A percentile compares a stretch with the other conserved stretches of the same genome.
Conservation (phyloP, 2,329 filamentous ascomycete species). For the Pseudogymnoascus pannorum region DNA sequence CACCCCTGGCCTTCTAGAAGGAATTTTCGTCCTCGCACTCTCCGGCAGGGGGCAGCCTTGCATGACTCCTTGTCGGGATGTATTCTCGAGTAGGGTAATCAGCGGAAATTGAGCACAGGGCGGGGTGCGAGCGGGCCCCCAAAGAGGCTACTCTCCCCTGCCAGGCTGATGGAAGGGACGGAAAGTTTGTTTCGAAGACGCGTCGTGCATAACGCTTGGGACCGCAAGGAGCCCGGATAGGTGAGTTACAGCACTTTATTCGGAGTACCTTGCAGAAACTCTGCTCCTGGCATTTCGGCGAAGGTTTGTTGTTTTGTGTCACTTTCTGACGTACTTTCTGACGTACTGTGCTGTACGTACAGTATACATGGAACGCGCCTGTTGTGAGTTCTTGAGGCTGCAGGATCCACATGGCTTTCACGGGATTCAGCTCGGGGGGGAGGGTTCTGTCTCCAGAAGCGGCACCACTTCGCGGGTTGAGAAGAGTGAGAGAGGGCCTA, state of each 20-base stretch:
- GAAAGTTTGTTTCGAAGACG: slow-evolving; percentile 7
- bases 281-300: not conserved
- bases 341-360: no score
- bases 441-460: no score
- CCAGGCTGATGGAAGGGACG: not conserved
- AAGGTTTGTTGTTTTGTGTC: not conserved
- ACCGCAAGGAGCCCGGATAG: not conserved
- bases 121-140: not conserved
- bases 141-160: slow-evolving; percentile 2
- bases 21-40: not conserved
- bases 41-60: not conserved
- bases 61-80: not conserved
- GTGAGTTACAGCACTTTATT: not conserved
- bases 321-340: not conserved
- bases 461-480: no score
- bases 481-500: not conserved
- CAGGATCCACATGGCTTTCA: not conserved
- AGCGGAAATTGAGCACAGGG: slow-evolving; percentile 6
- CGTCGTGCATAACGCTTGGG: not conserved
- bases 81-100: not conserved
- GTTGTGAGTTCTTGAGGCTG: not conserved
- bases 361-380: not conserved
- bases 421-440: no score
- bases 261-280: slow-evolving; percentile 1
- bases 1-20: slow-evolving; percentile 6